These are phyloP conservation scores for Aureobasidium uvarum DNA, from an alignment of 2,329 filamentous ascomycete genomes.

Conservation along the genomic window DNA sequence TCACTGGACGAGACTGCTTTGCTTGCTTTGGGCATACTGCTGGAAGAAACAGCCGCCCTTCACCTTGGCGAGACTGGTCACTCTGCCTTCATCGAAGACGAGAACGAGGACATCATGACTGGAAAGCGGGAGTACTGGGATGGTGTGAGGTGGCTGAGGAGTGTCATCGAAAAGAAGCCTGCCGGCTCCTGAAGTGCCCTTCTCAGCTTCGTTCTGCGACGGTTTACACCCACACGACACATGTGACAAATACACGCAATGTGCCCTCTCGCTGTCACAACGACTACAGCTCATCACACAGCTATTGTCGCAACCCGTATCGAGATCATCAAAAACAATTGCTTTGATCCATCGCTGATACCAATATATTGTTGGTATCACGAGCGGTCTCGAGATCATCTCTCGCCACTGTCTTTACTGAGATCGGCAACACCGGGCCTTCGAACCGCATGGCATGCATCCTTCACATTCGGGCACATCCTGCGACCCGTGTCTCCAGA, in stretches of 20 bases:
- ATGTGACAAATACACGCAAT: slow-evolving; percentile 15
- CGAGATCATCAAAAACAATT: slow-evolving; percentile 3
- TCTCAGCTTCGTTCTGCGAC: slow-evolving; percentile 1
- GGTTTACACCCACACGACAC: not conserved
- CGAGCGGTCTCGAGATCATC: slow-evolving; percentile 12
- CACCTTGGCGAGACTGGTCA: slow-evolving; percentile 64
- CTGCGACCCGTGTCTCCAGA: slow-evolving; percentile 8
- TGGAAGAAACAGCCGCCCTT: slow-evolving; percentile 67
- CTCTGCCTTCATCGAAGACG: slow-evolving; percentile 66
- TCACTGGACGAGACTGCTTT: slow-evolving; percentile 78
- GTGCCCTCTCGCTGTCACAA: not conserved
- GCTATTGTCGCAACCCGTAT: not conserved
- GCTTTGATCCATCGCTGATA: not conserved
- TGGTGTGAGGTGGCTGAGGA: slow-evolving; percentile 15
- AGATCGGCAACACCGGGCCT: slow-evolving; percentile 14
- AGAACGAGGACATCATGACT: slow-evolving; percentile 33
- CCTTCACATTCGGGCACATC: not conserved
- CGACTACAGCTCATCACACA: not conserved
- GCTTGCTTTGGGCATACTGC: slow-evolving; percentile 68
- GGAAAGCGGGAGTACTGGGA: slow-evolving; percentile 26
- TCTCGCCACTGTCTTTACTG: not conserved
- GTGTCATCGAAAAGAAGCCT: slow-evolving; percentile 22
- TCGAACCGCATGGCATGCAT: not conserved
- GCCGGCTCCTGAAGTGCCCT: not conserved
- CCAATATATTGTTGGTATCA: not conserved